Percentiles rank a stretch among this genome's conserved stretches.
Conservation (phyloP, 768 basidiomycete genomes). For the Rhodotorula paludigena region DNA sequence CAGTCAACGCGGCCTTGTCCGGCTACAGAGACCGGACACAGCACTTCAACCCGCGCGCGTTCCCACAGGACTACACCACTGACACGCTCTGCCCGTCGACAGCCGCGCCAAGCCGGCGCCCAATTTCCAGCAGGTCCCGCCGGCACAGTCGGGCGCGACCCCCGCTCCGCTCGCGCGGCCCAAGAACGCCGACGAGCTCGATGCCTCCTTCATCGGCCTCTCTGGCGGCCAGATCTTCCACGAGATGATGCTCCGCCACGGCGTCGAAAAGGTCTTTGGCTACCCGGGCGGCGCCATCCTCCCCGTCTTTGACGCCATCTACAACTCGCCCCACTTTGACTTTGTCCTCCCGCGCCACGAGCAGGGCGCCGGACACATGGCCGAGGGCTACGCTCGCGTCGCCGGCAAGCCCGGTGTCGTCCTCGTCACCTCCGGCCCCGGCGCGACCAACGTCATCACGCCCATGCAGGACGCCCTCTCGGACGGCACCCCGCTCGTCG, state of each 20-base stretch:
- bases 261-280: conserved; percentile 92
- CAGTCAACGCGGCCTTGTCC: too few relatives aligned
- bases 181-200: conserved; percentile 46
- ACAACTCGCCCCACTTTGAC: conserved; percentile 89
- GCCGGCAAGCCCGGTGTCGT: conserved; percentile 96
- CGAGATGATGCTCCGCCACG: conserved; percentile 98
- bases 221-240: conserved; percentile 97
- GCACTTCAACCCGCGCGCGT: not conserved
- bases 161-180: conserved; percentile 14
- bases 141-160: conserved; percentile 8
- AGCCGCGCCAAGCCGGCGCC: conserved; percentile 33
- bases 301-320: conserved; percentile 99
- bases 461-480: conserved; percentile 96
- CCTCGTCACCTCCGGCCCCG: conserved; percentile 95
- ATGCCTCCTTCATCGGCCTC: conserved; percentile 84
- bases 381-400: conserved; percentile 86
- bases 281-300: conserved; percentile 92
- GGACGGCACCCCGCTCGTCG: conserved; percentile 88
- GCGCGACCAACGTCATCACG: conserved; percentile 95
- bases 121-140: conserved; percentile 25
- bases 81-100: not conserved
- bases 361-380: conserved; percentile 98
- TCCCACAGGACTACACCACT: not conserved
- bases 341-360: conserved; percentile 95
- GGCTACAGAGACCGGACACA: not conserved